A percentile compares a stretch with the other conserved stretches of the same genome.
These are phyloP conservation scores for Diutina pseudorugosa DNA, from an alignment of 1,139 yeast genomes.

Conservation along the genomic window DNA sequence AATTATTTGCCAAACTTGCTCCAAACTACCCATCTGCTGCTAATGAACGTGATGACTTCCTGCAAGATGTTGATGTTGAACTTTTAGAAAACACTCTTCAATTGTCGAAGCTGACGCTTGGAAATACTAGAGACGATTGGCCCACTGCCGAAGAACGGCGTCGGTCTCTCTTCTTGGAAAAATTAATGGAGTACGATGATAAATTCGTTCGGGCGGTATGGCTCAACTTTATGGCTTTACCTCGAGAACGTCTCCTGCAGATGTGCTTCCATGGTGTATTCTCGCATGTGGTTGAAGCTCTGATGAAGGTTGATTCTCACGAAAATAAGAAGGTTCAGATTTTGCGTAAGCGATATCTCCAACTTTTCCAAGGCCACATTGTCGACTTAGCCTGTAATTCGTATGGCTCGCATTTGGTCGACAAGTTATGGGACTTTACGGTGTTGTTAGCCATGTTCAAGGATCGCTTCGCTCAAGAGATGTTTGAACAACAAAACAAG, in stretches of 20 bases:
- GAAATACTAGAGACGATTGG: slow-evolving; percentile 80
- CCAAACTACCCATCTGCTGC: slow-evolving; percentile 30
- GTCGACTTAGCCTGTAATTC: slow-evolving; percentile 69
- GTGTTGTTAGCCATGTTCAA: slow-evolving; percentile 70
- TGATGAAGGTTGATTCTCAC: slow-evolving; percentile 27
- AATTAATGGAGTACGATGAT: slow-evolving; percentile 54
- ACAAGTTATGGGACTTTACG: slow-evolving; percentile 72
- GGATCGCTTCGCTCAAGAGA: slow-evolving; percentile 69
- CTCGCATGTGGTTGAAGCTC: slow-evolving; percentile 69
- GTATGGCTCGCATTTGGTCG: slow-evolving; percentile 86
- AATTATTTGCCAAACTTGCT: slow-evolving; percentile 47
- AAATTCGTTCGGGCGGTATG: slow-evolving; percentile 46
- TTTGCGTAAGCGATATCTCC: slow-evolving; percentile 58
- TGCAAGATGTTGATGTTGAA: slow-evolving; percentile 24
- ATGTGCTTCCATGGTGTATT: slow-evolving; percentile 84
- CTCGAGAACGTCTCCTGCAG: slow-evolving; percentile 44
- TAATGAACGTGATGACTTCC: slow-evolving; percentile 4
- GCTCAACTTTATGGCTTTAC: slow-evolving; percentile 48
- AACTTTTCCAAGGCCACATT: slow-evolving; percentile 42
- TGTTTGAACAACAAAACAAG: slow-evolving; percentile 46
- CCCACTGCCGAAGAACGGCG: slow-evolving; percentile 86
- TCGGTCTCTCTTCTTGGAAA: slow-evolving; percentile 62
- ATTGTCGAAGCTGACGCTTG: slow-evolving; percentile 59
- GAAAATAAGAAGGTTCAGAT: slow-evolving; percentile 39
- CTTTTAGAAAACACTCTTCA: slow-evolving; percentile 51